Evolutionary conservation across 2,329 filamentous ascomycete genomes (phyloP).

Genomic region (Xylaria sp.): DNA sequence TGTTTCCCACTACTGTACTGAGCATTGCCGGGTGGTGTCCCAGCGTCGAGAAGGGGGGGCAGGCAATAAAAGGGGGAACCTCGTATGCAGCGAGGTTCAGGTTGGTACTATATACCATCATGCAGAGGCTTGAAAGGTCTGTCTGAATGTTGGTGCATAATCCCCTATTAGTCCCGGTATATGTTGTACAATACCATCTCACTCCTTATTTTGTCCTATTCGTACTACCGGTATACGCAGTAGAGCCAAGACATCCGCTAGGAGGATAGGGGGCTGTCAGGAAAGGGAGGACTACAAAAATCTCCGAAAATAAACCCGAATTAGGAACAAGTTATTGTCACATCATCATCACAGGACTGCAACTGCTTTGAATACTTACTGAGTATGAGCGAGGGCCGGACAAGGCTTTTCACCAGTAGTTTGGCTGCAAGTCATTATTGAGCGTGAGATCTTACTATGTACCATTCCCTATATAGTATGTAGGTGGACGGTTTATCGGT

Average conservation of each 20-base stretch:
- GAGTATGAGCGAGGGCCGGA: constrained; percentile 2
- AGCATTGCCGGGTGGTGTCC: no score
- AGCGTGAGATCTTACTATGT: constrained; percentile 11
- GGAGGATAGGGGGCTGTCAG: constrained; percentile 22
- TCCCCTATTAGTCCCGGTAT: constrained; percentile 2
- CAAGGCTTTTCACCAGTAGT: neutral
- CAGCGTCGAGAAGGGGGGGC: neutral
- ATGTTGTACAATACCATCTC: constrained; percentile 1
- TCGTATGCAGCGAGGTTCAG: constrained; percentile 13
- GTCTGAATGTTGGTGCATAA: neutral
- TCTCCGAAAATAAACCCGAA: constrained; percentile 30
- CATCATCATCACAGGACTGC: constrained; percentile 23
- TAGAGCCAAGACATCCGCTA: constrained; percentile 22
- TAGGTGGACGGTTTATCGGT: constrained; percentile 1
- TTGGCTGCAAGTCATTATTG: constrained; percentile 26
- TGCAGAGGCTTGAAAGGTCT: constrained; percentile 18
- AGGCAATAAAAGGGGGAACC: constrained; percentile 10
- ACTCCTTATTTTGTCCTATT: no score
- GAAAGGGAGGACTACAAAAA: constrained; percentile 31
- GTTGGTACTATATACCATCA: neutral
- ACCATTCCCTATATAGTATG: neutral
- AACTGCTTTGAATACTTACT: neutral
- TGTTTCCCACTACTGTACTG: no score
- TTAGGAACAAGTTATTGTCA: constrained; percentile 34
- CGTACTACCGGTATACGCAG: constrained; percentile 8